These are phyloP conservation scores for Moesziomyces sp. DNA, from an alignment of 1,284 basidiomycete species.

Conservation along the genomic window DNA sequence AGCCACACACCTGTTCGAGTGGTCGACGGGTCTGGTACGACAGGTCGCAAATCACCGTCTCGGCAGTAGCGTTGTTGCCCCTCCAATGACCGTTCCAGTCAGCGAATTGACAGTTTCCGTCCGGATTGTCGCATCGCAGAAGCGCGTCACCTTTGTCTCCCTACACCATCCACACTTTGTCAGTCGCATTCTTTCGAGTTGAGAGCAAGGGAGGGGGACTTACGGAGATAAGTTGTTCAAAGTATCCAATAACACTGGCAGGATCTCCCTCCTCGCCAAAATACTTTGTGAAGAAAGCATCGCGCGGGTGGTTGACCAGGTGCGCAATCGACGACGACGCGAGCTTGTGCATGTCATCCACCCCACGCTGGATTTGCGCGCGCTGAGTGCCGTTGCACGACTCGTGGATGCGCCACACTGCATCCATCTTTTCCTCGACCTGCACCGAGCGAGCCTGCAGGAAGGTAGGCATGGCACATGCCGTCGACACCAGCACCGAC, in stretches of 20 bases:
- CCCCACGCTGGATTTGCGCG: slow-evolving; percentile 65
- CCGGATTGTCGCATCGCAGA: slow-evolving; percentile 69
- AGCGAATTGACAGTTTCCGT: slow-evolving; percentile 65
- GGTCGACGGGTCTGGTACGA: slow-evolving; percentile 44
- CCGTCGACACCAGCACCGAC: no score
- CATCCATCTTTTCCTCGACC: slow-evolving; percentile 3
- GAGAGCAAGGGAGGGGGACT: not conserved
- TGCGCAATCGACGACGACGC: slow-evolving; percentile 64
- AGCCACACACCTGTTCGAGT: slow-evolving; percentile 60
- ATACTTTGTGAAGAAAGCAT: slow-evolving; percentile 67
- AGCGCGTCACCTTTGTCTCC: slow-evolving; percentile 41
- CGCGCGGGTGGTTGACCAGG: slow-evolving; percentile 65
- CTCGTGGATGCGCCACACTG: slow-evolving; percentile 68
- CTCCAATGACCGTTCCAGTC: slow-evolving; percentile 70
- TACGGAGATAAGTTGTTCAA: slow-evolving; percentile 59
- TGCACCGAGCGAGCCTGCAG: no score
- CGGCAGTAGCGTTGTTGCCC: slow-evolving; percentile 69
- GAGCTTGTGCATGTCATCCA: slow-evolving; percentile 67
- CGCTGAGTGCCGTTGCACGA: slow-evolving; percentile 68
- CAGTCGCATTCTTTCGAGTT: no score
- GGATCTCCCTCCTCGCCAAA: slow-evolving; percentile 67
- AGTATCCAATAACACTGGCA: slow-evolving; percentile 63
- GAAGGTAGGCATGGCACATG: no score
- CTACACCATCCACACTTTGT: not conserved
- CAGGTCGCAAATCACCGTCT: slow-evolving; percentile 68